phyloP scores from a whole-genome alignment of 352 stramenopile species.

The Phytophthora syringae region DNA sequence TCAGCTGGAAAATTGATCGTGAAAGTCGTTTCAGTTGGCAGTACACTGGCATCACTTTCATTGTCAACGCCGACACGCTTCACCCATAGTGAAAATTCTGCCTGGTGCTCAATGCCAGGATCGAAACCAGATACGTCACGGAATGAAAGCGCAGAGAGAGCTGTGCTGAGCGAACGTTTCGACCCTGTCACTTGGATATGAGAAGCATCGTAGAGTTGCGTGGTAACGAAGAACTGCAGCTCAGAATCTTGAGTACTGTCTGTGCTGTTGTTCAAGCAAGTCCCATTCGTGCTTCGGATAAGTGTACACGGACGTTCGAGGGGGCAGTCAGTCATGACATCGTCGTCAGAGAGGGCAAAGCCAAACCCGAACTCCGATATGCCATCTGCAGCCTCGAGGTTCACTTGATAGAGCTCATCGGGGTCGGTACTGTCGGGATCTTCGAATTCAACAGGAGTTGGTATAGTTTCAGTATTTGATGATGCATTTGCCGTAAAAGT shows the following conservation, averaged over 20 bases:
- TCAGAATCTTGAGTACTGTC: conserved; percentile 19
- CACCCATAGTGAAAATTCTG: conserved; percentile 53
- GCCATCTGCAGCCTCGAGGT: conserved; percentile 45
- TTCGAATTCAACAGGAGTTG: conserved; percentile 57
- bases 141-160: conserved; percentile 49
- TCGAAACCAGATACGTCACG: conserved; percentile 34
- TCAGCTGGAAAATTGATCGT: conserved; percentile 33
- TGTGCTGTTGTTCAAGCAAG: conserved; percentile 27
- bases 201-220: conserved; percentile 47
- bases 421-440: conserved; percentile 49
- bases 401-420: conserved; percentile 50
- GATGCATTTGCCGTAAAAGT: conserved; percentile 35
- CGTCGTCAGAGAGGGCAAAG: conserved; percentile 51
- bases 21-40: conserved; percentile 31
- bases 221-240: conserved; percentile 36
- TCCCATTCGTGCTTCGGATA: conserved; percentile 37
- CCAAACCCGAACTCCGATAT: conserved; percentile 52
- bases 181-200: conserved; percentile 55
- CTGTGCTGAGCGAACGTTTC: conserved; percentile 38
- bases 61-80: conserved; percentile 34
- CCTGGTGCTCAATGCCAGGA: conserved; percentile 28
- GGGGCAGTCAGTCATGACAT: conserved; percentile 57
- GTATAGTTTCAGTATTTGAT: conserved; percentile 19
- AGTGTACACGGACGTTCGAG: conserved; percentile 60
- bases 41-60: conserved; percentile 5